Evolutionary conservation across 2,329 filamentous ascomycete species (phyloP).

Genomic region (Fusarium nodosum): DNA sequence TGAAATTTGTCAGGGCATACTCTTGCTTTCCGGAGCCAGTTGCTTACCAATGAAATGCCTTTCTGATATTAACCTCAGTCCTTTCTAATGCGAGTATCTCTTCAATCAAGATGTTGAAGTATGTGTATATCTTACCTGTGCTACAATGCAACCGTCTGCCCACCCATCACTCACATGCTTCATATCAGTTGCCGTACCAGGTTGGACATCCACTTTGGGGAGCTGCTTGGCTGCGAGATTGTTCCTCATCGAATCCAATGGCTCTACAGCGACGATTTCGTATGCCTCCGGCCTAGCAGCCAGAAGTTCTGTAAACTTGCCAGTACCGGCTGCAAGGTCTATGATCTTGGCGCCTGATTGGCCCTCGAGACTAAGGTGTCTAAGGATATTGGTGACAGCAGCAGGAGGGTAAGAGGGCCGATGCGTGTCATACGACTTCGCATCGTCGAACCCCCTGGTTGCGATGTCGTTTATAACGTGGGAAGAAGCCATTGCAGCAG

Average conservation of each 20-base stretch:
- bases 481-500: conserved; percentile 31
- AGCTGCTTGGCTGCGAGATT: conserved; percentile 71
- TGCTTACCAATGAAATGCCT: conserved; percentile 70
- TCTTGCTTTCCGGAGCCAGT: background rate
- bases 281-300: conserved; percentile 70
- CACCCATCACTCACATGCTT: conserved; percentile 65
- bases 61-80: conserved; percentile 17
- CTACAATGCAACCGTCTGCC: conserved; percentile 75
- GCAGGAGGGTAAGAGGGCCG: conserved; percentile 75
- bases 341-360: conserved; percentile 64
- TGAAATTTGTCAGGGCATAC: conserved; percentile 5
- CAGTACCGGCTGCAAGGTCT: conserved; percentile 77
- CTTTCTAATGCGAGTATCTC: background rate
- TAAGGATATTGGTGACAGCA: conserved; percentile 71
- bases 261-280: conserved; percentile 73
- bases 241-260: conserved; percentile 73
- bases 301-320: conserved; percentile 77
- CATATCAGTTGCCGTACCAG: conserved; percentile 71
- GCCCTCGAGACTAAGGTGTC: conserved; percentile 65
- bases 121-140: conserved; percentile 67
- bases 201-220: conserved; percentile 65
- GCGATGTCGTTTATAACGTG: conserved; percentile 65
- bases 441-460: conserved; percentile 73
- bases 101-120: conserved; percentile 19
- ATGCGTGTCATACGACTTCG: conserved; percentile 74